Percentiles rank a stretch among this genome's conserved stretches.
phyloP scores from a whole-genome alignment of 495 filamentous ascomycete species.

The Lasiosphaeriaceae sp. region DNA sequence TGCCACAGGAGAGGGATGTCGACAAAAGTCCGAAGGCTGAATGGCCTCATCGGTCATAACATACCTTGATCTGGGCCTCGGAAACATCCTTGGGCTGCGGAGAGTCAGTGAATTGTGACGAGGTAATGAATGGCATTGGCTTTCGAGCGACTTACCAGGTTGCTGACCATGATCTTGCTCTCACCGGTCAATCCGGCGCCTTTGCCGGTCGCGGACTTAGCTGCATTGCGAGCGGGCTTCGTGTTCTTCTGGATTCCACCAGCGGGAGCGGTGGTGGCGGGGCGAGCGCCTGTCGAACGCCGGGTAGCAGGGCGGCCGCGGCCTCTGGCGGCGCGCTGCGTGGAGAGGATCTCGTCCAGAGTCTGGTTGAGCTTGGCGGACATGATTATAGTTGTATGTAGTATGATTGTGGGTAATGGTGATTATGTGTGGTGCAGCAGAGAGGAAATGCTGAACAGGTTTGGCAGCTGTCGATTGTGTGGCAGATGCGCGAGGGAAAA shows the following conservation, averaged over 20 bases:
- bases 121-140: slow-evolving; percentile 4
- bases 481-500: not conserved
- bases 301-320: slow-evolving; percentile 50
- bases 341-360: slow-evolving; percentile 91
- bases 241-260: slow-evolving; percentile 85
- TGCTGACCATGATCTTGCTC: slow-evolving; percentile 97
- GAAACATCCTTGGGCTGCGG: slow-evolving; percentile 85
- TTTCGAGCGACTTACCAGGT: slow-evolving; percentile 70
- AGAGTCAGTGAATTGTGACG: slow-evolving; percentile 43
- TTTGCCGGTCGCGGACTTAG: slow-evolving; percentile 61
- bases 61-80: slow-evolving; percentile 98
- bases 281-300: slow-evolving; percentile 48
- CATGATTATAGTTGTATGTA: slow-evolving; percentile 55
- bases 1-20: slow-evolving; percentile 43
- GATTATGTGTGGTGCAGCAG: not conserved
- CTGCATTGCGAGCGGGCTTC: slow-evolving; percentile 54
- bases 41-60: slow-evolving; percentile 73
- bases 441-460: slow-evolving; percentile 4
- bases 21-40: slow-evolving; percentile 51
- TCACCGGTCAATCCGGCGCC: slow-evolving; percentile 58
- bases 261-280: slow-evolving; percentile 59
- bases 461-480: not conserved
- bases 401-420: slow-evolving; percentile 11
- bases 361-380: slow-evolving; percentile 91
- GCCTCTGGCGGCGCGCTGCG: slow-evolving; percentile 53